Base-by-base conservation (phyloP, 352 stramenopile species). In the Pythium phragmitis region DNA sequence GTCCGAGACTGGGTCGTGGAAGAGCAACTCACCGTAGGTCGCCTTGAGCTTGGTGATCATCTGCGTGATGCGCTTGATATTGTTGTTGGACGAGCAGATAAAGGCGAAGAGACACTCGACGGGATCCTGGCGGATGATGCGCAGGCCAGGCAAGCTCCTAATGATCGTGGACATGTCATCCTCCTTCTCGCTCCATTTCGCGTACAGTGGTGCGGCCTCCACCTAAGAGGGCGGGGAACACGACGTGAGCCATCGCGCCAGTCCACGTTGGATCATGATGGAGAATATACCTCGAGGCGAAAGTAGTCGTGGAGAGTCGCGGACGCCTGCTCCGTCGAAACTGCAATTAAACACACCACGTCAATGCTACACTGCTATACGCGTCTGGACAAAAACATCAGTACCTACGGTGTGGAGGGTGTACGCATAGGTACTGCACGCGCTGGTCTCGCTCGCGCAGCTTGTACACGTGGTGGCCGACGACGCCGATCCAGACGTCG, bases 41-140 rank as follows among this genome's bases (percentile, higher is more conserved):
- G 72, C 52, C 60, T 94, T 76, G 63, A 98, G 84, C 17, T 80
- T 77, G 33, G 79, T 70, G 16, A 98, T 67, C 80, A 98, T 97
- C 39, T 92, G 81, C 11, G 79, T 87, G 67, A 99, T 98, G 23
- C 96, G 69, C 21, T 83, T 72, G 68, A 99, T 98, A 70, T 98
- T 98, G 76, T 99, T 99, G 77, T 98, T 98, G 55, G 80, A 96
- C 12, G 84, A 97, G 67, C 91, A 98, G 54, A 99, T 97, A 69
- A 98, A 99, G 39, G 86, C 97, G 65, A 98, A 85, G 9, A 98
- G 73, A 72, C 92, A 98, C 73, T 98, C 94, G 47, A 93, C 76
- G 8, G 92, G 92, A 74, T 98, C 85, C 69, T 98, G 96, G 11
- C 88, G 63, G 14, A 98, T 50, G 23, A 97, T 85, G 28, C 92